Conservation (phyloP, 352 stramenopile species). For the Phytophthora hybrid region DNA sequence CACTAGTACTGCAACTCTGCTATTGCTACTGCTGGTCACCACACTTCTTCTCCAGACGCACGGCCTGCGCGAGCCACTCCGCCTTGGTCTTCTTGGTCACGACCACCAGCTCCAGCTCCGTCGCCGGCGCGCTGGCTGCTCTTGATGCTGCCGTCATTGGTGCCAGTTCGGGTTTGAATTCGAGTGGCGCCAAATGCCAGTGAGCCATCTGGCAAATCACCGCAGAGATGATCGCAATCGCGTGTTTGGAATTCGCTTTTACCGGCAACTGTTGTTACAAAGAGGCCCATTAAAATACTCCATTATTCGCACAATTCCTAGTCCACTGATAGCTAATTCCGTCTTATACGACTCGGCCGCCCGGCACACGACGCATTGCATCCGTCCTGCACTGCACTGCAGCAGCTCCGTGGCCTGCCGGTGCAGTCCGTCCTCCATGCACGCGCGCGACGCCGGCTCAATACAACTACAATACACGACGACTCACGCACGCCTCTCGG, state of each 20-base stretch:
- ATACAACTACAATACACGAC: conserved; percentile 22
- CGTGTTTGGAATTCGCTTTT: background rate
- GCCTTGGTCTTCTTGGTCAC: conserved; percentile 40
- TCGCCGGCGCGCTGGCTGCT: background rate
- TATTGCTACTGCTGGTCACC: background rate
- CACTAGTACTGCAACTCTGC: background rate
- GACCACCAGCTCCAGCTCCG: conserved; percentile 36
- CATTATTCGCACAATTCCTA: conserved; percentile 28
- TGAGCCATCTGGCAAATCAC: conserved; percentile 6
- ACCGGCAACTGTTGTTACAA: too few relatives aligned
- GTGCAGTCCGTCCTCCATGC: background rate
- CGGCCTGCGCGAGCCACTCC: conserved; percentile 38
- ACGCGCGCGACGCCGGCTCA: background rate
- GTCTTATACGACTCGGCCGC: conserved; percentile 16
- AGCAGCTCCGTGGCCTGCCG: too few relatives aligned
- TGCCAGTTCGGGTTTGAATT: conserved; percentile 6
- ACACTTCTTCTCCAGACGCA: conserved; percentile 45
- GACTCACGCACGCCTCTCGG: background rate
- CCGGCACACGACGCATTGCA: too few relatives aligned
- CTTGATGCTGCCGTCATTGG: background rate
- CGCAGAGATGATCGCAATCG: background rate
- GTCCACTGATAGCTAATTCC: conserved; percentile 22
- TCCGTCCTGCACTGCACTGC: too few relatives aligned
- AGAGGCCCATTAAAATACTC: conserved; percentile 9
- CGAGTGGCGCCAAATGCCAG: background rate